A percentile compares a stretch with the other conserved stretches of the same genome.
Evolutionary conservation across 2,329 filamentous ascomycete species (phyloP).

Genomic region (Pseudopithomyces chartarum): DNA sequence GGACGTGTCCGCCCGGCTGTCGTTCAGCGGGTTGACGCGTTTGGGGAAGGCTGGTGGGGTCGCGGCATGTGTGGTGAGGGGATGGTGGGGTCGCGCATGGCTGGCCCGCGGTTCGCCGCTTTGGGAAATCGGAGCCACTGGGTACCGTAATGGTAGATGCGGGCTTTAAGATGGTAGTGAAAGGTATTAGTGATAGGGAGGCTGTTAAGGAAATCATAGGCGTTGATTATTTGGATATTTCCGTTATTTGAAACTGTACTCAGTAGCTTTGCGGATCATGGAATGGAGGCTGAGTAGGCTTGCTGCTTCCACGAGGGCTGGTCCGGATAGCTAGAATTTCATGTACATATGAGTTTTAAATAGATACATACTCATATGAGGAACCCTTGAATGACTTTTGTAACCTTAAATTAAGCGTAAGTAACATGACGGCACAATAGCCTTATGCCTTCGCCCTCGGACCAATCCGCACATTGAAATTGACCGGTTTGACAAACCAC

Average conservation of each 20-base stretch:
- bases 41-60: not conserved
- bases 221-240: no score
- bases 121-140: not conserved
- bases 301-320: no score
- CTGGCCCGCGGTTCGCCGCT: not conserved
- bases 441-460: not conserved
- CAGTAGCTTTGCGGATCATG: no score
- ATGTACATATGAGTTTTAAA: no score
- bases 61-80: not conserved
- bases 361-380: no score
- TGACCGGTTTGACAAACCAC: constrained; percentile 17
- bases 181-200: not conserved
- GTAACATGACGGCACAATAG: no score
- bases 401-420: not conserved
- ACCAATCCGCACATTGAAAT: not conserved
- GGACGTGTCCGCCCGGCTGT: not conserved
- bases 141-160: not conserved
- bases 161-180: not conserved
- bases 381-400: not conserved
- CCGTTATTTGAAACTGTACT: no score
- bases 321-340: no score
- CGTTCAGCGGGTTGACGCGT: not conserved
- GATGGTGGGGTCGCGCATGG: not conserved
- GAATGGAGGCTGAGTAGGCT: no score
- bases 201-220: not conserved